Evolutionary conservation across 1,139 yeast species (phyloP).

Genomic region (Candida sojae): DNA sequence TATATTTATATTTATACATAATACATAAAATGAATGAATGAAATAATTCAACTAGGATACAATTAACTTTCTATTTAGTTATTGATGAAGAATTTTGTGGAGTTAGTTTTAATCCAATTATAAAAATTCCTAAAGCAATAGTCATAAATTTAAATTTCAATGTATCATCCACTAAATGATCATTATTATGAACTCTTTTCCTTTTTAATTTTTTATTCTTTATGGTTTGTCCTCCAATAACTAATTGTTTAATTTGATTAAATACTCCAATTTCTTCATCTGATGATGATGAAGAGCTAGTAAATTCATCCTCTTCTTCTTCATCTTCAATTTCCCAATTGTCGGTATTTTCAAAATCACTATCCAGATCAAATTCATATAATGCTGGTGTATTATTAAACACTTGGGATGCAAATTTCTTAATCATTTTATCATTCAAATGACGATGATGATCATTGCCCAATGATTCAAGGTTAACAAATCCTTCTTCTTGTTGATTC

Average conservation of each 20-base stretch:
- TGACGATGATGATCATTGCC: constrained; percentile 6
- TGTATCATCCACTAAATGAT: constrained; percentile 40
- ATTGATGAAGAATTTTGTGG: constrained; percentile 15
- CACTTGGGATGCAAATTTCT: constrained; percentile 41
- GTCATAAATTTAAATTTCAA: constrained; percentile 47
- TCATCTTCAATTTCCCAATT: constrained; percentile 18
- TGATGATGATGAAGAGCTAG: constrained; percentile 8
- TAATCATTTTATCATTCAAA: constrained; percentile 17
- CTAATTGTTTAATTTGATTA: constrained; percentile 35
- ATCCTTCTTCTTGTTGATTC: background rate
- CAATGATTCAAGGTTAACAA: constrained; percentile 1
- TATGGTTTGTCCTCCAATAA: constrained; percentile 30
- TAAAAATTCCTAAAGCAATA: constrained; percentile 45
- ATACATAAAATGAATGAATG: background rate
- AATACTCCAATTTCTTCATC: constrained; percentile 31
- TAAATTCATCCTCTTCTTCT: constrained; percentile 13
- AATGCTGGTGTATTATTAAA: constrained; percentile 18
- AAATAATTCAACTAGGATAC: background rate
- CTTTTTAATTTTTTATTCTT: constrained; percentile 21
- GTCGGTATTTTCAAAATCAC: constrained; percentile 16
- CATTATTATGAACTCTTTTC: constrained; percentile 20
- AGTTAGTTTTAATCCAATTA: constrained; percentile 44
- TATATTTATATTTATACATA: background rate
- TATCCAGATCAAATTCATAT: constrained; percentile 16
- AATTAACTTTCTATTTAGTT: background rate